Evolutionary conservation across 2,329 filamentous ascomycete genomes (phyloP).

Genomic region (Fusarium virguliforme): DNA sequence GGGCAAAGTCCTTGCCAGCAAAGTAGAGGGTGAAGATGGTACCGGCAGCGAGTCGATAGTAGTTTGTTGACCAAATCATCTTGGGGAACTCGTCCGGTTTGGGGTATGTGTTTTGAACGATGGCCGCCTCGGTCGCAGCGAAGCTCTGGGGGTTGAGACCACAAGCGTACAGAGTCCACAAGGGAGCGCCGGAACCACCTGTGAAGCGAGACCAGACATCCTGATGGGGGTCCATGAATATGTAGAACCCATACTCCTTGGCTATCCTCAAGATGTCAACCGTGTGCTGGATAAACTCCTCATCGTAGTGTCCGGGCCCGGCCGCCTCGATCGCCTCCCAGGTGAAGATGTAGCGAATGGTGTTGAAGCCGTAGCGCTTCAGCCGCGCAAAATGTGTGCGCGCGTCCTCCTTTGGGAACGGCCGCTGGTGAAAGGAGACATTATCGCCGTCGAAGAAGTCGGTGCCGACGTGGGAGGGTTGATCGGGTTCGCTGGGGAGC

Average conservation of each 20-base stretch:
- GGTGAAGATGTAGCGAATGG: constrained; percentile 95
- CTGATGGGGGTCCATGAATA: constrained; percentile 99
- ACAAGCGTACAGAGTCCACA: constrained; percentile 98
- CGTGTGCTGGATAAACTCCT: constrained; percentile 93
- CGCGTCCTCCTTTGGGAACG: constrained; percentile 87
- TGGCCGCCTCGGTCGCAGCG: constrained; percentile 87
- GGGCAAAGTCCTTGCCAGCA: constrained; percentile 90
- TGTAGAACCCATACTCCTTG: constrained; percentile 92
- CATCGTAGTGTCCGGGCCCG: constrained; percentile 92
- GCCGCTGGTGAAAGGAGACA: constrained; percentile 89
- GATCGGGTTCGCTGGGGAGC: constrained; percentile 84
- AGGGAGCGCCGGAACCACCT: constrained; percentile 93
- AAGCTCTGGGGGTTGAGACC: constrained; percentile 92
- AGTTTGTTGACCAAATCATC: constrained; percentile 99
- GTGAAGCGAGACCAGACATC: constrained; percentile 98
- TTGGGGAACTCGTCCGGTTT: constrained; percentile 91
- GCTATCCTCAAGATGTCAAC: constrained; percentile 87
- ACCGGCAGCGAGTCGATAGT: constrained; percentile 87
- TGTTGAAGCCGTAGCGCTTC: constrained; percentile 94
- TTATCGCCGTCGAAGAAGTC: constrained; percentile 94
- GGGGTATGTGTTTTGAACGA: constrained; percentile 95
- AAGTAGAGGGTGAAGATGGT: constrained; percentile 97
- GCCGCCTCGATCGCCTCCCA: constrained; percentile 99
- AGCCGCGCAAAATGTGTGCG: constrained; percentile 89
- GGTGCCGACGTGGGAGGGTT: constrained; percentile 83